phyloP scores from a whole-genome alignment of 2,329 filamentous ascomycete species.

The Hyphodiscus sp. region DNA sequence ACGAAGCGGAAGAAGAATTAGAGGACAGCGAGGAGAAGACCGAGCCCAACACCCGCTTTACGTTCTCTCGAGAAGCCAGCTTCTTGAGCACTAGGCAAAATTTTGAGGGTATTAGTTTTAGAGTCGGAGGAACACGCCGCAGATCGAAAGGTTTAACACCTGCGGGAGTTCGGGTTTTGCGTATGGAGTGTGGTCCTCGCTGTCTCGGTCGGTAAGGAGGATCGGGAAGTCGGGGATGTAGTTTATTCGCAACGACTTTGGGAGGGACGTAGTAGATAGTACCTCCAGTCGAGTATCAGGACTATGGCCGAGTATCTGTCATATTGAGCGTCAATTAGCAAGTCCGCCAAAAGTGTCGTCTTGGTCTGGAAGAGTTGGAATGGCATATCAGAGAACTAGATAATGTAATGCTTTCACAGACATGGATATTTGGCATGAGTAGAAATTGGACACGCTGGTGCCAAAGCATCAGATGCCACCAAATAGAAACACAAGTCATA shows the following conservation, averaged over 20 bases:
- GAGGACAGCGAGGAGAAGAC: conserved; percentile 25
- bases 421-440: background rate
- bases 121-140: conserved; percentile 22
- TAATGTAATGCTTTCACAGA: background rate
- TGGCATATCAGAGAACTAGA: background rate
- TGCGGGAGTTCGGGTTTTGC: conserved; percentile 43
- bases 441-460: background rate
- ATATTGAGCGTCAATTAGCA: conserved; percentile 24
- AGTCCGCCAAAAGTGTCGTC: background rate
- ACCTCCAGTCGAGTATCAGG: conserved; percentile 23
- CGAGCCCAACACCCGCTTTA: conserved; percentile 29
- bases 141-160: conserved; percentile 36
- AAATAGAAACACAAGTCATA: background rate
- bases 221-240: conserved; percentile 26
- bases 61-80: conserved; percentile 40
- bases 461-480: background rate
- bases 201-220: conserved; percentile 43
- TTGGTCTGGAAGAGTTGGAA: background rate
- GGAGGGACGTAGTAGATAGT: conserved; percentile 24
- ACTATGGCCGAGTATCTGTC: conserved; percentile 20
- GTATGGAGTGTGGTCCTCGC: conserved; percentile 49
- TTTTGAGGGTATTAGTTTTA: conserved; percentile 26
- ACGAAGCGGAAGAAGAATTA: conserved; percentile 8
- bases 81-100: conserved; percentile 33
- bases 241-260: conserved; percentile 9